A percentile compares a stretch with the other conserved stretches of the same genome.
Conservation (phyloP, 768 basidiomycete species). For the Pleurotus djamor region DNA sequence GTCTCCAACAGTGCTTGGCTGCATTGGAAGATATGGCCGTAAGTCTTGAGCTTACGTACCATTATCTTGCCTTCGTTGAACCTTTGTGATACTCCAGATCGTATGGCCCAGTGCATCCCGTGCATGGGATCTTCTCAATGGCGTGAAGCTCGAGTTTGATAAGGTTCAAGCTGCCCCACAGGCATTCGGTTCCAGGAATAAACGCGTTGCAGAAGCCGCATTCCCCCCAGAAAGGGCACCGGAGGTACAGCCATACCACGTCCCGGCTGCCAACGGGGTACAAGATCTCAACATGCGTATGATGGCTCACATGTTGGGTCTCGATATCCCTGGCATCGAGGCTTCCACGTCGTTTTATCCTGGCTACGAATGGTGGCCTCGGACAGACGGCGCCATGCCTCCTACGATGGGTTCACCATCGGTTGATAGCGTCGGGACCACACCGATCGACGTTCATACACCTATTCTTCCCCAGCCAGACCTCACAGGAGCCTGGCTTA, state of each 20-base stretch:
- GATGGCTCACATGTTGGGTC: constrained; percentile 72
- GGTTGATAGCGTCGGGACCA: background rate
- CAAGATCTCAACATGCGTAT: constrained; percentile 64
- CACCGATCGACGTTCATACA: background rate
- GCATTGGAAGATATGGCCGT: constrained; percentile 72
- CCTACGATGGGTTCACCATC: background rate
- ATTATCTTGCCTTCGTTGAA: constrained; percentile 9
- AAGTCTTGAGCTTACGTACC: constrained; percentile 14
- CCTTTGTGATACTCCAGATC: constrained; percentile 29
- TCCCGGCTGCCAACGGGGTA: constrained; percentile 38
- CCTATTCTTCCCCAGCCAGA: background rate
- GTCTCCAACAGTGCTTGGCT: constrained; percentile 60
- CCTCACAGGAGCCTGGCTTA: background rate
- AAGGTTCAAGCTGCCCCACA: constrained; percentile 31
- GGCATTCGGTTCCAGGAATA: constrained; percentile 42
- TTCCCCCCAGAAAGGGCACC: constrained; percentile 52
- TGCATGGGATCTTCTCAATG: constrained; percentile 65
- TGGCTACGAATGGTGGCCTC: constrained; percentile 70
- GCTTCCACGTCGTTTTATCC: constrained; percentile 54
- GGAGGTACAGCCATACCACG: constrained; percentile 19
- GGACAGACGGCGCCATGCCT: constrained; percentile 16
- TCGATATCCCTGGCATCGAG: constrained; percentile 64
- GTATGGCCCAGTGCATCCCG: constrained; percentile 73
- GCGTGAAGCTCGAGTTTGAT: constrained; percentile 57
- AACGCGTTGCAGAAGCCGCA: constrained; percentile 60